Percentiles rank a stretch among this genome's conserved stretches.
phyloP scores from a whole-genome alignment of 345 rosid species.

The Geranium rotundifolium region DNA sequence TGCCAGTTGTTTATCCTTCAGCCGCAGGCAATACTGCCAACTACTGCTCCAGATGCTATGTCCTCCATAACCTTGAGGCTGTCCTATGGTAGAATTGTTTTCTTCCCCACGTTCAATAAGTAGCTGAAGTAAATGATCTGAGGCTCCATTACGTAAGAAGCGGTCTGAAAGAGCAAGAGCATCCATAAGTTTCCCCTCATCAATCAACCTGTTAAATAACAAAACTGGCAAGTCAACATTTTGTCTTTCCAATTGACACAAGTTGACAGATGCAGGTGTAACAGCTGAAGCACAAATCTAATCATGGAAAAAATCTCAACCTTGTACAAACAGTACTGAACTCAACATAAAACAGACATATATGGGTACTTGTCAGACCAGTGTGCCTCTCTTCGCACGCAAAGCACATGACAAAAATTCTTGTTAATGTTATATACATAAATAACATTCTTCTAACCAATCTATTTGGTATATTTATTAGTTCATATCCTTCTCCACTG shows the following conservation, averaged over 20 bases:
- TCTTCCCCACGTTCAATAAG: conserved; percentile 70
- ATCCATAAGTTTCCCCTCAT: conserved; percentile 84
- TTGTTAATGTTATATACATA: background rate
- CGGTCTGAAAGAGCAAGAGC: conserved; percentile 98
- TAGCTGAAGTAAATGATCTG: conserved; percentile 76
- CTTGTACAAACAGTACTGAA: no score
- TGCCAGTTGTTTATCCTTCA: conserved; percentile 85
- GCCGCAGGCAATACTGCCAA: conserved; percentile 95
- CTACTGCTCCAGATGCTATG: conserved; percentile 61
- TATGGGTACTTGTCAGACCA: no score
- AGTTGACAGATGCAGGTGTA: background rate
- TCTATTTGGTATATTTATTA: background rate
- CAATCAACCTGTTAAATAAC: conserved; percentile 47
- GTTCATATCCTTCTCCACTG: background rate
- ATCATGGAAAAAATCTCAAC: background rate
- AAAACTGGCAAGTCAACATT: conserved; percentile 5
- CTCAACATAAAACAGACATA: no score
- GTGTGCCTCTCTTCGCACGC: background rate
- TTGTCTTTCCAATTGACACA: conserved; percentile 6
- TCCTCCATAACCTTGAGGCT: conserved; percentile 44
- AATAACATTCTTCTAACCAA: background rate
- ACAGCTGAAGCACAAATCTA: background rate
- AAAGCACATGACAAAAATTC: background rate
- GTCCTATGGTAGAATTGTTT: conserved; percentile 37
- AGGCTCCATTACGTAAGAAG: conserved; percentile 79